Percentiles rank a stretch among this genome's conserved stretches.
phyloP scores from a whole-genome alignment of 73 alveolate genomes.

The Halteria grandinella region DNA sequence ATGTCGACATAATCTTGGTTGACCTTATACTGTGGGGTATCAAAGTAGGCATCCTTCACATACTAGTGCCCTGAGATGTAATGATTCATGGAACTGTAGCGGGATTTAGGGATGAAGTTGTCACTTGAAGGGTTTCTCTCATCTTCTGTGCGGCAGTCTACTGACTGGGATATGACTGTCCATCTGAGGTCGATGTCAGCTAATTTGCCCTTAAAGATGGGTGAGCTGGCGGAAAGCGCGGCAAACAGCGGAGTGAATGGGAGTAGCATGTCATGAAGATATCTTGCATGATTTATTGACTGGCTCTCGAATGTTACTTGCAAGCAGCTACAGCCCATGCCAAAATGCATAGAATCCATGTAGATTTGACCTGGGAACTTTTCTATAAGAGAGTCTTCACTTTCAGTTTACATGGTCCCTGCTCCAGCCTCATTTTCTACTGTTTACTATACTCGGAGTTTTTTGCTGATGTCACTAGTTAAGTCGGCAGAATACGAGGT shows the following conservation, averaged over 20 bases:
- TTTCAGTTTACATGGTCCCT: background rate
- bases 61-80: conserved; percentile 79
- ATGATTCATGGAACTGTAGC: conserved; percentile 88
- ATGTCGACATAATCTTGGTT: conserved; percentile 73
- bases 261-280: conserved; percentile 74
- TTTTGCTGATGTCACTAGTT: background rate
- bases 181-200: conserved; percentile 92
- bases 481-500: conserved; percentile 66
- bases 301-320: conserved; percentile 76
- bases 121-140: conserved; percentile 84
- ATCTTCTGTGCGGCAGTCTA: conserved; percentile 92
- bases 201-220: conserved; percentile 85
- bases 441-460: background rate
- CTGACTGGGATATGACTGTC: conserved; percentile 87
- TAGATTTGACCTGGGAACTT: conserved; percentile 75
- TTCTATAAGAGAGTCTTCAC: conserved; percentile 35
- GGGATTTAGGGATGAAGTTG: conserved; percentile 83
- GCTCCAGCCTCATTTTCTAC: background rate
- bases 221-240: conserved; percentile 83
- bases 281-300: conserved; percentile 75
- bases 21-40: conserved; percentile 70
- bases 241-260: conserved; percentile 78
- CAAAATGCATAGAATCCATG: conserved; percentile 88
- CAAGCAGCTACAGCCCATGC: conserved; percentile 89
- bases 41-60: conserved; percentile 62